Percentiles rank a stretch among this genome's conserved stretches.
These are phyloP conservation scores for Chenopodium berlandieri DNA, from an alignment of 148 eudicot species.

Conservation along the genomic window DNA sequence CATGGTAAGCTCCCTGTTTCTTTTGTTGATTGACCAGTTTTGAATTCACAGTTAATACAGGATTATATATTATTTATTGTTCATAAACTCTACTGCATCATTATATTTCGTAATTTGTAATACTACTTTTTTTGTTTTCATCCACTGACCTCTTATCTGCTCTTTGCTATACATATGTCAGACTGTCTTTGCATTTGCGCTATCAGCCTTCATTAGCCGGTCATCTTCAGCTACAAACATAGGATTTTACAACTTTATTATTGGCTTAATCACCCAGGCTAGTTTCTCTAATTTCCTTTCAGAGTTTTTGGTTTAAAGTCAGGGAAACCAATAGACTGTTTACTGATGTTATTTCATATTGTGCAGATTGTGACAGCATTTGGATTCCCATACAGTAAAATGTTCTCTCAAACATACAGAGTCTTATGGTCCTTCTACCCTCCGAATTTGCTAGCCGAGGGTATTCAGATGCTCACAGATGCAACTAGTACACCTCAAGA, in stretches of 20 bases:
- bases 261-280: slow-evolving; percentile 85
- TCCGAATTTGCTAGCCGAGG: slow-evolving; percentile 74
- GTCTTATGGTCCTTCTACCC: slow-evolving; percentile 84
- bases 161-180: slow-evolving; percentile 31
- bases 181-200: slow-evolving; percentile 76
- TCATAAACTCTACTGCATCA: neutral
- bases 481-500: slow-evolving; percentile 56
- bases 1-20: slow-evolving; percentile 55
- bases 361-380: slow-evolving; percentile 68
- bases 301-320: neutral
- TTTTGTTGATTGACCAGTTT: neutral
- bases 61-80: neutral
- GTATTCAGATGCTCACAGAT: slow-evolving; percentile 64
- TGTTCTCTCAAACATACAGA: slow-evolving; percentile 33
- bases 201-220: slow-evolving; percentile 77
- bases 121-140: neutral
- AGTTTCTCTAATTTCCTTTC: slow-evolving; percentile 16
- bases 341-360: slow-evolving; percentile 9
- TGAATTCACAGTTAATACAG: neutral
- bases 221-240: slow-evolving; percentile 73
- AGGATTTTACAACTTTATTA: slow-evolving; percentile 73
- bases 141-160: slow-evolving; percentile 8
- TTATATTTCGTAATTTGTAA: neutral
- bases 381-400: slow-evolving; percentile 63
- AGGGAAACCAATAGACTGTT: neutral